A percentile compares a stretch with the other conserved stretches of the same genome.
phyloP scores from a whole-genome alignment of 805 yeast genomes.

The Kodamaea kaohsiungensis region DNA sequence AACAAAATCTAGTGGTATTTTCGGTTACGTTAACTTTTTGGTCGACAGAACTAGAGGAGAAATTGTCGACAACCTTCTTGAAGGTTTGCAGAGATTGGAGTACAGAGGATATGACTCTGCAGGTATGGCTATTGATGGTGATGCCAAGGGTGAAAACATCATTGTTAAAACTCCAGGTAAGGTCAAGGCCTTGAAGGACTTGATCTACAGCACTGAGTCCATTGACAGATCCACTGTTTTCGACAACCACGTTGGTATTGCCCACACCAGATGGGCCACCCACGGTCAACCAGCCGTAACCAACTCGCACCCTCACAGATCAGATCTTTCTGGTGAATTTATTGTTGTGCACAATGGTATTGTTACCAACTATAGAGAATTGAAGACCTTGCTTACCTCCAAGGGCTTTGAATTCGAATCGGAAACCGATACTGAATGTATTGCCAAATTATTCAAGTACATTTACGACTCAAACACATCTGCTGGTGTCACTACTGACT shows the following conservation, averaged over 20 bases:
- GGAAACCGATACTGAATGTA: constrained; percentile 97
- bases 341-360: constrained; percentile 97
- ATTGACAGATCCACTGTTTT: constrained; percentile 65
- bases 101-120: constrained; percentile 98
- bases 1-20: constrained; percentile 73
- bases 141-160: constrained; percentile 65
- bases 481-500: constrained; percentile 80
- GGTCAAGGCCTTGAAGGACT: constrained; percentile 75
- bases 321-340: constrained; percentile 81
- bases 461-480: constrained; percentile 73
- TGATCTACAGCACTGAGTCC: constrained; percentile 47
- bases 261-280: constrained; percentile 99
- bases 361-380: constrained; percentile 91
- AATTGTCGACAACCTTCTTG: constrained; percentile 83
- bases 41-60: constrained; percentile 93
- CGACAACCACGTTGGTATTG: constrained; percentile 90
- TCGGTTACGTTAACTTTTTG: constrained; percentile 95
- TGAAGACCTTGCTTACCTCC: constrained; percentile 74
- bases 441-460: constrained; percentile 92
- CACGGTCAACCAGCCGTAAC: constrained; percentile 87
- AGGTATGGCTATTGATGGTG: constrained; percentile 95
- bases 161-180: constrained; percentile 89
- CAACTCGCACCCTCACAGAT: constrained; percentile 96
- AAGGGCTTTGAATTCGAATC: constrained; percentile 85
- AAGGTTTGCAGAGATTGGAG: constrained; percentile 83